phyloP scores from a whole-genome alignment of 2,329 filamentous ascomycete species.

The Lachnellula arida region DNA sequence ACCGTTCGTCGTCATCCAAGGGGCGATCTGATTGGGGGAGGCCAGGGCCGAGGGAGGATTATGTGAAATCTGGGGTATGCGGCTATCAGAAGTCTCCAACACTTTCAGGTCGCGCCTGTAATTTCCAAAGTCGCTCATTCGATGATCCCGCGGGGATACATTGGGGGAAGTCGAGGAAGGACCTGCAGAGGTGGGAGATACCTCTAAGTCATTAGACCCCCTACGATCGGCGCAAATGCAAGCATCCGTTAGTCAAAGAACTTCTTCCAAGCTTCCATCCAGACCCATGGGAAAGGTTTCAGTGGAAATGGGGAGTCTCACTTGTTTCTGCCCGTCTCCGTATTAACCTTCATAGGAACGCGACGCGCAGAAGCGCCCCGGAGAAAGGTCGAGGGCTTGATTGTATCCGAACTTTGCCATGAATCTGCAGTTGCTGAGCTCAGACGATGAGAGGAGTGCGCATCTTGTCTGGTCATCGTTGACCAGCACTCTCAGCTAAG shows the following conservation, averaged over 20 bases:
- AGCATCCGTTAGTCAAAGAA: slow-evolving; percentile 33
- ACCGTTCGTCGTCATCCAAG: slow-evolving; percentile 48
- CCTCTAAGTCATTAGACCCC: slow-evolving; percentile 30
- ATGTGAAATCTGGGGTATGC: slow-evolving; percentile 55
- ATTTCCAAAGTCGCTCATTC: slow-evolving; percentile 53
- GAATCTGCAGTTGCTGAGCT: slow-evolving; percentile 62
- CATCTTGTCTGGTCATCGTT: slow-evolving; percentile 64
- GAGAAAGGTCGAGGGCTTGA: slow-evolving; percentile 39
- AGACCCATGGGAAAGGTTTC: slow-evolving; percentile 6
- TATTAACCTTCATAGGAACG: slow-evolving; percentile 48
- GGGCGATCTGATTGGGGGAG: slow-evolving; percentile 44
- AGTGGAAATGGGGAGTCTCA: slow-evolving; percentile 19
- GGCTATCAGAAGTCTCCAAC: slow-evolving; percentile 55
- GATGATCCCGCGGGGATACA: slow-evolving; percentile 32
- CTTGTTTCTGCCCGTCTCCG: slow-evolving; percentile 41
- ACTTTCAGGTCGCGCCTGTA: slow-evolving; percentile 69
- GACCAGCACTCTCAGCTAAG: slow-evolving; percentile 25
- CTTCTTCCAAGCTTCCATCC: slow-evolving; percentile 22
- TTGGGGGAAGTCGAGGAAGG: slow-evolving; percentile 27
- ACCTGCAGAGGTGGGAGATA: slow-evolving; percentile 30
- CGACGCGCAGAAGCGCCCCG: slow-evolving; percentile 26
- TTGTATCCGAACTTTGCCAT: slow-evolving; percentile 61
- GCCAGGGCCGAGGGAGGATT: slow-evolving; percentile 51
- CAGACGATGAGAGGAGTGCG: slow-evolving; percentile 50
- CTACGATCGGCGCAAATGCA: slow-evolving; percentile 29